These are phyloP conservation scores for Xylariaceae sp. DNA, from an alignment of 2,329 filamentous ascomycete species.

Conservation along the genomic window DNA sequence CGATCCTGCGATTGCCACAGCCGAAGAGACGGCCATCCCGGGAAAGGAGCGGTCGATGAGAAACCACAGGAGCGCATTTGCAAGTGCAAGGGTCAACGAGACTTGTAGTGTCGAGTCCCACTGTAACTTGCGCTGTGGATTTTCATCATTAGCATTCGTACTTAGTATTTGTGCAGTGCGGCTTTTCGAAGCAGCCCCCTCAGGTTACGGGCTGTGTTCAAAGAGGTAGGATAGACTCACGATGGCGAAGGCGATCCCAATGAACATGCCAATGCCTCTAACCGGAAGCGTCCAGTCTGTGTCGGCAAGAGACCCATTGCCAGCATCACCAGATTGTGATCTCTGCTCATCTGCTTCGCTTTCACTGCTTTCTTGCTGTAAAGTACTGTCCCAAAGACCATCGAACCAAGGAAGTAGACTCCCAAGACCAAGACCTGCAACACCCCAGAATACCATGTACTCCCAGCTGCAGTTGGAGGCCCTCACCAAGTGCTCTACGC, in stretches of 20 bases:
- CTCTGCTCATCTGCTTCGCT: constrained; percentile 16
- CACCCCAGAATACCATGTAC: constrained; percentile 79
- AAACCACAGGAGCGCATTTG: constrained; percentile 94
- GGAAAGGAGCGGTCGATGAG: constrained; percentile 85
- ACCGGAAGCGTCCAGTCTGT: constrained; percentile 66
- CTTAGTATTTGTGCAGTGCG: constrained; percentile 4
- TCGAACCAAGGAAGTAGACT: constrained; percentile 83
- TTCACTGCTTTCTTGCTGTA: constrained; percentile 29
- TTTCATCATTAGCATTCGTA: constrained; percentile 3
- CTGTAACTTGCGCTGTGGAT: constrained; percentile 70
- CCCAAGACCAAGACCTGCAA: constrained; percentile 73
- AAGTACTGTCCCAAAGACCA: constrained; percentile 60
- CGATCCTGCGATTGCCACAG: constrained; percentile 72
- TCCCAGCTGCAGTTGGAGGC: constrained; percentile 48
- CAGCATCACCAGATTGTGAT: constrained; percentile 29
- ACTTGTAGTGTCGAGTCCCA: constrained; percentile 96
- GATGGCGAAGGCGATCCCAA: constrained; percentile 65
- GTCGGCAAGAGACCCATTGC: constrained; percentile 23
- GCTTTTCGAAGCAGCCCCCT: neutral
- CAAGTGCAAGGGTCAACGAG: constrained; percentile 81
- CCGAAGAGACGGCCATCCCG: constrained; percentile 74
- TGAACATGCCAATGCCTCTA: constrained; percentile 56
- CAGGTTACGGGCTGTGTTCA: neutral
- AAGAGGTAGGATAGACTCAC: constrained; percentile 48
- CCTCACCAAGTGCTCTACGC: constrained; percentile 45